Evolutionary conservation across 345 rosid species (phyloP).

Genomic region (Passiflora organensis): DNA sequence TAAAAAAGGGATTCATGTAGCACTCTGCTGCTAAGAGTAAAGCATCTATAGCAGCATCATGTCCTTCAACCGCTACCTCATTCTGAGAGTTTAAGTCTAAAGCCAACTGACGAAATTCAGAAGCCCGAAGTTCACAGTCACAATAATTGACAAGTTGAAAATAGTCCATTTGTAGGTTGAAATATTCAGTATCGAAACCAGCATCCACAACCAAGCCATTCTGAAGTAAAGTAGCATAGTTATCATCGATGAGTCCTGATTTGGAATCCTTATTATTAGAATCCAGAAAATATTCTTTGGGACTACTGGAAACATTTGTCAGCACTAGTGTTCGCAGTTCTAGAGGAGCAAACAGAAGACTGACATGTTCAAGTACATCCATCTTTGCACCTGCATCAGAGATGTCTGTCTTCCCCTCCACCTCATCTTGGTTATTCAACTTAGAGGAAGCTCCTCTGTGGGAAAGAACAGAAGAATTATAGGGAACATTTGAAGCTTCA

Average conservation of each 20-base stretch:
- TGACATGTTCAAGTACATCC: constrained; percentile 51
- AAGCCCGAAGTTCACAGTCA: constrained; percentile 73
- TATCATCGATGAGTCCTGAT: constrained; percentile 34
- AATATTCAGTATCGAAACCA: constrained; percentile 47
- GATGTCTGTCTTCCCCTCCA: constrained; percentile 45
- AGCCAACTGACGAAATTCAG: constrained; percentile 73
- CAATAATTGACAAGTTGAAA: constrained; percentile 51
- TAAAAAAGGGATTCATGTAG: constrained; percentile 72
- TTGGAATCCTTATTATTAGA: constrained; percentile 28
- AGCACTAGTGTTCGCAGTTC: constrained; percentile 48
- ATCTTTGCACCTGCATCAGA: constrained; percentile 41
- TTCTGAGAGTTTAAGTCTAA: constrained; percentile 49
- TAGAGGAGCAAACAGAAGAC: constrained; percentile 54
- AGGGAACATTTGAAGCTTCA: constrained; percentile 28
- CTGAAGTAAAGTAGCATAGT: constrained; percentile 23
- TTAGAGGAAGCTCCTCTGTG: constrained; percentile 29
- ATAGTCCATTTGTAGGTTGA: constrained; percentile 63
- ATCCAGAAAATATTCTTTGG: constrained; percentile 24
- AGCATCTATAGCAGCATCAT: constrained; percentile 80
- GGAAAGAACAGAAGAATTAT: constrained; percentile 23
- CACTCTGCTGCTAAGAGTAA: constrained; percentile 86
- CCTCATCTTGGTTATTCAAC: constrained; percentile 39
- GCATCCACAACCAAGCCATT: constrained; percentile 48
- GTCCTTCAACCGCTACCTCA: constrained; percentile 56
- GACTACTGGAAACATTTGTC: constrained; percentile 29